phyloP scores from a whole-genome alignment of 306 rosid genomes.

The Cucumis hystrix region DNA sequence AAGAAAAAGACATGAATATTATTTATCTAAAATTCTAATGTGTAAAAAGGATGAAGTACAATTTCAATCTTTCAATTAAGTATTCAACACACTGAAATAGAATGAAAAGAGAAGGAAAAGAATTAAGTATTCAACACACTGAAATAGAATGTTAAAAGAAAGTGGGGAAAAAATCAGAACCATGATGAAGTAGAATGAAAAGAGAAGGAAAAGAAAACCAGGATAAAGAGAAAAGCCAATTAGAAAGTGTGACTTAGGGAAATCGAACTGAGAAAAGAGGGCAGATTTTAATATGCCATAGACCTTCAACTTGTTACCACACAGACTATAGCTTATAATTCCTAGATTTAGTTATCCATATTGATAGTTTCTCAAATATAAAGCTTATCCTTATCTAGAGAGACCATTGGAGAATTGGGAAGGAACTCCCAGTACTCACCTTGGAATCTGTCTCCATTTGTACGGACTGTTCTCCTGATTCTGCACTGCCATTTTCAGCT shows the following conservation, averaged over 20 bases:
- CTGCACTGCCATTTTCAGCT: slow-evolving; percentile 46
- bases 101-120: no score
- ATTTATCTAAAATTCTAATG: neutral
- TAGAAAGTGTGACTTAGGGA: neutral
- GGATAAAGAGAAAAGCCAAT: no score
- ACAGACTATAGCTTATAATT: neutral
- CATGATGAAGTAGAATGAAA: neutral
- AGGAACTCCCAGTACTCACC: slow-evolving; percentile 20
- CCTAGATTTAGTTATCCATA: neutral
- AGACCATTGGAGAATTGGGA: neutral
- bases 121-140: neutral
- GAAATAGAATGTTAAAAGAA: neutral
- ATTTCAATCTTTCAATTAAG: neutral
- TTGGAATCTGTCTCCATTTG: slow-evolving; percentile 78
- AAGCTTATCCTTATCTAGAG: neutral
- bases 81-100: neutral
- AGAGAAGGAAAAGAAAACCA: neutral
- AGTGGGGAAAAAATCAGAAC: neutral
- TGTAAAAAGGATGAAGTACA: neutral
- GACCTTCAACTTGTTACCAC: neutral
- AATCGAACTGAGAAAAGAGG: neutral
- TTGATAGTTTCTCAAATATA: neutral
- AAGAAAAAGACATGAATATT: neutral
- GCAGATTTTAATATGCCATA: neutral
- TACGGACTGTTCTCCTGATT: slow-evolving; percentile 61